Evolutionary conservation across 257 asterid genomes (phyloP).

Genomic region (Linderniella brevidens): DNA sequence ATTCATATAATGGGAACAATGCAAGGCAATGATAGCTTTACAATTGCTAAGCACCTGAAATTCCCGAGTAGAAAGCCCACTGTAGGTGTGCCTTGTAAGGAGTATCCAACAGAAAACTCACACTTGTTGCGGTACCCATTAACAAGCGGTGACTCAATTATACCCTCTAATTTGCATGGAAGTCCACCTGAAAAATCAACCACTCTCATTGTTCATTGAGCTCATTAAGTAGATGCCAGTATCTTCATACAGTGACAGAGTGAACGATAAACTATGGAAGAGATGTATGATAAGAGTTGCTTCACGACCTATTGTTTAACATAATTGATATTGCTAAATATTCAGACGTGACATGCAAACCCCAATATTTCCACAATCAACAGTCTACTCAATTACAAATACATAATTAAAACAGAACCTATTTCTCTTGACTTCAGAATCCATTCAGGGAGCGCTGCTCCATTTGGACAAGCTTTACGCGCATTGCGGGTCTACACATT

Average conservation of each 20-base stretch:
- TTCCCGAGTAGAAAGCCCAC: conserved; percentile 92
- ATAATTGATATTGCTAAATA: too few species aligned
- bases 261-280: too few species aligned
- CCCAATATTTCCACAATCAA: background rate
- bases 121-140: conserved; percentile 95
- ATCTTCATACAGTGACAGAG: too few species aligned
- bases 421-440: conserved; percentile 68
- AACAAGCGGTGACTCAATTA: conserved; percentile 60
- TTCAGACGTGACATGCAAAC: too few species aligned
- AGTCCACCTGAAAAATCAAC: conserved; percentile 64
- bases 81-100: conserved; percentile 68
- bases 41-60: conserved; percentile 47
- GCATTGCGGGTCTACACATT: conserved; percentile 70
- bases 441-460: conserved; percentile 87
- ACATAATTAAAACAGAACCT: conserved; percentile 29
- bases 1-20: conserved; percentile 6
- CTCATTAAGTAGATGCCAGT: background rate
- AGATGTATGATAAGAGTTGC: too few species aligned
- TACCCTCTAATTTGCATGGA: conserved; percentile 85
- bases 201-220: conserved; percentile 9
- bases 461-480: conserved; percentile 84
- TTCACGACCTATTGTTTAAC: too few species aligned
- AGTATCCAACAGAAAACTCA: conserved; percentile 87
- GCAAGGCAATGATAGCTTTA: conserved; percentile 4
- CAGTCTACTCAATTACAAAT: conserved; percentile 7